phyloP scores from a whole-genome alignment of 495 filamentous ascomycete species.

The Aspergillus olivimuriae region DNA sequence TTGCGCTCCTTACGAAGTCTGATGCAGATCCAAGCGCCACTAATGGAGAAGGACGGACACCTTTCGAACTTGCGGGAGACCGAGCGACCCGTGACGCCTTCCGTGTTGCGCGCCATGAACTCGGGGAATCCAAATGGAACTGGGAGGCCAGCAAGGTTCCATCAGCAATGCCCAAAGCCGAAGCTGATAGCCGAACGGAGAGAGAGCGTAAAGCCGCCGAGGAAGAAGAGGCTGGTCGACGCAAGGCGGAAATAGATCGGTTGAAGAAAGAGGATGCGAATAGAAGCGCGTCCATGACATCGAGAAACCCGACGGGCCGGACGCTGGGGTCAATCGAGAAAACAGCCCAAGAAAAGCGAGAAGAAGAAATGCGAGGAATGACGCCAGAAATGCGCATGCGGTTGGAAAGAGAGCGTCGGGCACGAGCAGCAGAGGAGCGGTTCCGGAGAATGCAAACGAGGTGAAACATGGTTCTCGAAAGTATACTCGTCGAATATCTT shows the following conservation, averaged over 20 bases:
- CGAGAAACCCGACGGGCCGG: conserved; percentile 38
- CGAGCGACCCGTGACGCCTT: conserved; percentile 85
- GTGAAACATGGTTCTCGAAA: not conserved
- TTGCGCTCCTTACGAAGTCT: conserved; percentile 69
- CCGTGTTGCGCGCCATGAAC: conserved; percentile 72
- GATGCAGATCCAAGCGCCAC: conserved; percentile 63
- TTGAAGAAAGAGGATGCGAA: conserved; percentile 61
- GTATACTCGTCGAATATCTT: not conserved
- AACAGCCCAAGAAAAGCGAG: conserved; percentile 66
- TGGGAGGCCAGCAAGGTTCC: conserved; percentile 76
- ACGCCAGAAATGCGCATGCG: conserved; percentile 75
- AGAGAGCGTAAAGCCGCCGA: conserved; percentile 53
- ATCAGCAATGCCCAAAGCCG: conserved; percentile 55
- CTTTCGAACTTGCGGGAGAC: conserved; percentile 86
- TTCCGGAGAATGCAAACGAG: conserved; percentile 53
- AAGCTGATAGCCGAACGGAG: conserved; percentile 58
- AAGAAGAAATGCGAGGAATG: conserved; percentile 77
- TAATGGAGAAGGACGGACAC: conserved; percentile 62
- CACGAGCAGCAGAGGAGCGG: conserved; percentile 82
- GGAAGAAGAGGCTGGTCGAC: conserved; percentile 51
- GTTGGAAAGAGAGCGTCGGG: conserved; percentile 75
- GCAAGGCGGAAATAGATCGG: conserved; percentile 57
- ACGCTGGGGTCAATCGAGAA: conserved; percentile 51
- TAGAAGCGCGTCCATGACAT: conserved; percentile 31
- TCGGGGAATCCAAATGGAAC: conserved; percentile 72